These are phyloP conservation scores for Raffaelea ambrosiae DNA, from an alignment of 2,329 filamentous ascomycete genomes.

Conservation along the genomic window DNA sequence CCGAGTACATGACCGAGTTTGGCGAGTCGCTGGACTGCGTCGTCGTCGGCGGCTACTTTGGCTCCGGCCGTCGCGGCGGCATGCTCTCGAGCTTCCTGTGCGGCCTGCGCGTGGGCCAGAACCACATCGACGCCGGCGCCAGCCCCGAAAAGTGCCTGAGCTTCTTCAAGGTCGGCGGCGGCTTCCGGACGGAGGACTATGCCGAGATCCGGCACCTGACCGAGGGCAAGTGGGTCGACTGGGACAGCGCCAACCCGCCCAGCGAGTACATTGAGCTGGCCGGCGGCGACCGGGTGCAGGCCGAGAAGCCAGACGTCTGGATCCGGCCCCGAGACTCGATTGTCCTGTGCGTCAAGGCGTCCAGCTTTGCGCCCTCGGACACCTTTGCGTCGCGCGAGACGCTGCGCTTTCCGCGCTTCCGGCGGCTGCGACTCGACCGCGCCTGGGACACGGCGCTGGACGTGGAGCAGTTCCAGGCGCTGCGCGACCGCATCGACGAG, in stretches of 20 bases:
- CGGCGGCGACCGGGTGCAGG: conserved; percentile 60
- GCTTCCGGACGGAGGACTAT: conserved; percentile 79
- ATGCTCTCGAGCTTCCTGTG: conserved; percentile 82
- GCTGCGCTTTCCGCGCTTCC: conserved; percentile 85
- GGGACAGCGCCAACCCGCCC: conserved; percentile 71
- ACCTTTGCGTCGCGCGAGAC: conserved; percentile 72
- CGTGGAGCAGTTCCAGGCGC: conserved; percentile 64
- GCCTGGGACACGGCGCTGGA: conserved; percentile 74
- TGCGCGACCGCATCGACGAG: conserved; percentile 62
- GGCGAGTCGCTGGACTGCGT: conserved; percentile 88
- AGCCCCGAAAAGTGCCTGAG: conserved; percentile 73
- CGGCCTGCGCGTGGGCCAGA: conserved; percentile 67
- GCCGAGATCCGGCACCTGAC: conserved; percentile 73
- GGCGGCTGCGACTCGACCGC: conserved; percentile 71
- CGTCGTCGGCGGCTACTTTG: conserved; percentile 87
- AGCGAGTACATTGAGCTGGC: conserved; percentile 72
- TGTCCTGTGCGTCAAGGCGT: conserved; percentile 82
- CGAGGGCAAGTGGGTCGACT: conserved; percentile 84
- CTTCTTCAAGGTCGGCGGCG: conserved; percentile 98
- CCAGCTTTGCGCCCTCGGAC: conserved; percentile 65
- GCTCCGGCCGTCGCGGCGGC: conserved; percentile 77
- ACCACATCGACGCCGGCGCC: conserved; percentile 49
- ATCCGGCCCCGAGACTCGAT: conserved; percentile 83
- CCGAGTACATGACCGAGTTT: conserved; percentile 95
- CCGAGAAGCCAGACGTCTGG: conserved; percentile 83